A percentile compares a stretch with the other conserved stretches of the same genome.
Conservation (phyloP, 176 grass and related monocot genomes). For the Pharus latifolius region DNA sequence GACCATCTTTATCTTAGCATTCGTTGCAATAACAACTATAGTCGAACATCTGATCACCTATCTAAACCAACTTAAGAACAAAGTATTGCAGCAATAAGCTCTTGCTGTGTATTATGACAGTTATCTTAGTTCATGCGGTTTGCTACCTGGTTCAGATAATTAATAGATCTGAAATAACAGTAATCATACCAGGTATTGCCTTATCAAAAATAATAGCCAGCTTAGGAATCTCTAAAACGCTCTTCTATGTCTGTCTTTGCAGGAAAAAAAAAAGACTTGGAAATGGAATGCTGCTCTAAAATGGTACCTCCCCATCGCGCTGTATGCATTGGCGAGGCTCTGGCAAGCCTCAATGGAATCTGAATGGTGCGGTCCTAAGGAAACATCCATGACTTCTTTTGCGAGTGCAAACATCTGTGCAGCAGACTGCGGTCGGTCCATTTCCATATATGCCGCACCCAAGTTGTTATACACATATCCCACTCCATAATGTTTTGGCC, state of each 20-base stretch:
- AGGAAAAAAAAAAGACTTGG: background rate
- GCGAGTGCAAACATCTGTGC: constrained; percentile 86
- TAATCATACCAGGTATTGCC: background rate
- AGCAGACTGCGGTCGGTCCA: constrained; percentile 64
- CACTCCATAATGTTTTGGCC: constrained; percentile 73
- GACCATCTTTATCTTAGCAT: background rate
- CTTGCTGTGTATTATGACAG: background rate
- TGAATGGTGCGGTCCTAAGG: constrained; percentile 67
- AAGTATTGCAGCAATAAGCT: background rate
- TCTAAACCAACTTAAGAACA: background rate
- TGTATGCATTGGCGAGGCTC: constrained; percentile 88
- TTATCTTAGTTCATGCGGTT: background rate
- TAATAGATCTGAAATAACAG: background rate
- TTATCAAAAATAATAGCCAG: background rate
- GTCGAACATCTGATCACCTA: background rate
- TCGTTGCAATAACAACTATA: background rate
- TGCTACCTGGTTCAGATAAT: background rate
- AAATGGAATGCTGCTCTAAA: background rate
- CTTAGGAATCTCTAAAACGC: background rate
- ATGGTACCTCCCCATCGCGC: constrained; percentile 60
- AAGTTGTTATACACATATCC: constrained; percentile 90
- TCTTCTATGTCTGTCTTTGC: background rate
- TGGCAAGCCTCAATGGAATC: constrained; percentile 81
- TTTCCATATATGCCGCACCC: constrained; percentile 84
- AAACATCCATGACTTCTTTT: constrained; percentile 78